Conservation (phyloP, 257 asterid genomes). For the Paraleonurus japonicus region DNA sequence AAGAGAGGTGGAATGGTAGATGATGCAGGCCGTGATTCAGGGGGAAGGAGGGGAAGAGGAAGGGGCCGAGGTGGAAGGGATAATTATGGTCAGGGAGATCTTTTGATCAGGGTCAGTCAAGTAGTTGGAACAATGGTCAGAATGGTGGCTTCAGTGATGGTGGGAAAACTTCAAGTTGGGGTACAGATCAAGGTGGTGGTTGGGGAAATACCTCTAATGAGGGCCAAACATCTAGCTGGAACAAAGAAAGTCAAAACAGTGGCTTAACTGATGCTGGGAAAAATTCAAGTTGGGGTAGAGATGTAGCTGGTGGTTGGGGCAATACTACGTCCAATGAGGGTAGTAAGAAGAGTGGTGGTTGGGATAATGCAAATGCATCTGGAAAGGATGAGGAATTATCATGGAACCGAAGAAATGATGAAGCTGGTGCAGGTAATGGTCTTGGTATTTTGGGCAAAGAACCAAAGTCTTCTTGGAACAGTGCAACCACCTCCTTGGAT, state of each 20-base stretch:
- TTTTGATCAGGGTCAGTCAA: constrained; percentile 43
- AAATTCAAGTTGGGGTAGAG: constrained; percentile 29
- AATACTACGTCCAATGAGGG: constrained; percentile 21
- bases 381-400: constrained; percentile 19
- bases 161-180: constrained; percentile 39
- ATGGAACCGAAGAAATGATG: constrained; percentile 30
- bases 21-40: constrained; percentile 45
- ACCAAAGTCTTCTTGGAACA: constrained; percentile 6
- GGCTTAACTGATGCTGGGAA: constrained; percentile 32
- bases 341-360: constrained; percentile 27
- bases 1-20: constrained; percentile 33
- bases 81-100: constrained; percentile 57
- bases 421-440: constrained; percentile 26
- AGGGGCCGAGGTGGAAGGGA: constrained; percentile 52
- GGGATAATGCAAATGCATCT: constrained; percentile 30
- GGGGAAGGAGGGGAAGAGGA: constrained; percentile 57
- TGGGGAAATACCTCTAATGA: constrained; percentile 35
- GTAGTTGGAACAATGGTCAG: constrained; percentile 38
- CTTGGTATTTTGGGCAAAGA: constrained; percentile 40
- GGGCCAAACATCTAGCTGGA: constrained; percentile 14
- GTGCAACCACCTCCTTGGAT: background rate
- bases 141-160: constrained; percentile 29
- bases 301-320: constrained; percentile 35
- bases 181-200: constrained; percentile 32
- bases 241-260: constrained; percentile 24